phyloP scores from a whole-genome alignment of 495 filamentous ascomycete species.

The Pyrenopolyporus hunteri region DNA sequence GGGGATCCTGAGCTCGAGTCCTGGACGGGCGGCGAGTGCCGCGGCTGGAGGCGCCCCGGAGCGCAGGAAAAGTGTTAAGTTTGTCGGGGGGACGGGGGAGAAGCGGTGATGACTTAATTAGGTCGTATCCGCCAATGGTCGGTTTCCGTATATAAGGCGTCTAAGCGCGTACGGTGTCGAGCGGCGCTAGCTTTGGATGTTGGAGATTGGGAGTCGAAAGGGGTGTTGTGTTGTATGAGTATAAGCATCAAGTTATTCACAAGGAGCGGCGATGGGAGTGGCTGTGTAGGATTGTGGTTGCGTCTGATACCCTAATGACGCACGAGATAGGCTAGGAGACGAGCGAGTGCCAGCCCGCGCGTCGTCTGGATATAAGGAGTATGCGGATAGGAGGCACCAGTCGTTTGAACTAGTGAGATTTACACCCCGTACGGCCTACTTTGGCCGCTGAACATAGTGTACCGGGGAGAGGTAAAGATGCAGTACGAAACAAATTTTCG shows the following conservation, averaged over 20 bases:
- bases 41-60: slow-evolving; percentile 46
- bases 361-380: background rate
- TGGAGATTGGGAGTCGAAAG: background rate
- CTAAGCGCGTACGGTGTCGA: background rate
- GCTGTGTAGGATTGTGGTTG: background rate
- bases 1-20: slow-evolving; percentile 53
- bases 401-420: background rate
- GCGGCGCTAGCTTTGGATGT: background rate
- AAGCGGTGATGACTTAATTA: slow-evolving; percentile 24
- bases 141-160: background rate
- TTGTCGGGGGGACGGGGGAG: slow-evolving; percentile 44
- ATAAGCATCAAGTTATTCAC: background rate
- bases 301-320: slow-evolving; percentile 12
- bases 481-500: no score
- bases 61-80: slow-evolving; percentile 63
- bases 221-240: background rate
- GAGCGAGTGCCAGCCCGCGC: background rate
- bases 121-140: no score
- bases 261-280: background rate
- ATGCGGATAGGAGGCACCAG: background rate
- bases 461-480: no score
- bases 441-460: no score
- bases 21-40: slow-evolving; percentile 38
- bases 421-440: no score
- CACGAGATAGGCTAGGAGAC: background rate